Percentiles rank a stretch among this genome's conserved stretches.
These are phyloP conservation scores for Phytophthora cryptogea DNA, from an alignment of 352 stramenopile species.

Conservation along the genomic window DNA sequence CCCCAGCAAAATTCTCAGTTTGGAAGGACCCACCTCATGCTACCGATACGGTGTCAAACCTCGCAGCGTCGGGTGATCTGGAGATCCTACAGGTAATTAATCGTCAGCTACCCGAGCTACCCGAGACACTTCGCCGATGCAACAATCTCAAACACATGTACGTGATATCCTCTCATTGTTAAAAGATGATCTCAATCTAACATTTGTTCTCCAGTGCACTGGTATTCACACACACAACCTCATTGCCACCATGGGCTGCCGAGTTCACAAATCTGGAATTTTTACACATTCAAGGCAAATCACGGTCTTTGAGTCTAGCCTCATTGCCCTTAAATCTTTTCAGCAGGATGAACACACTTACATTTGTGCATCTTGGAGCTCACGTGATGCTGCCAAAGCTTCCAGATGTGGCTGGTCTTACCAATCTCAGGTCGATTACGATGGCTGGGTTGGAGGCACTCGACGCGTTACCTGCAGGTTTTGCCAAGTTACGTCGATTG, in stretches of 20 bases:
- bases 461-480: conserved; percentile 16
- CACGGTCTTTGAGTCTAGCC: conserved; percentile 14
- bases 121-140: conserved; percentile 28
- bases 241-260: conserved; percentile 33
- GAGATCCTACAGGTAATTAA: conserved; percentile 45
- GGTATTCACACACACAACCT: conserved; percentile 33
- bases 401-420: conserved; percentile 28
- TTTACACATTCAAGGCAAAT: conserved; percentile 44
- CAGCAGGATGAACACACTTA: conserved; percentile 31
- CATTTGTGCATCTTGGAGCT: conserved; percentile 38
- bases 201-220: conserved; percentile 22
- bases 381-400: conserved; percentile 24
- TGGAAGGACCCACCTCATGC: conserved; percentile 27
- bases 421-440: conserved; percentile 34
- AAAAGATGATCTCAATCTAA: not conserved
- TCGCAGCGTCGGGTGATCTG: conserved; percentile 36
- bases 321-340: conserved; percentile 33
- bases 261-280: conserved; percentile 41
- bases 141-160: conserved; percentile 43
- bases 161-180: conserved; percentile 1
- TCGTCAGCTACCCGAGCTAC: conserved; percentile 23
- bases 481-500: conserved; percentile 26
- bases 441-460: conserved; percentile 26
- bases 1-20: conserved; percentile 20
- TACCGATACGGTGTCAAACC: conserved; percentile 23